These are phyloP conservation scores for Dalbergia cultrata DNA, from an alignment of 306 rosid genomes.

Conservation along the genomic window DNA sequence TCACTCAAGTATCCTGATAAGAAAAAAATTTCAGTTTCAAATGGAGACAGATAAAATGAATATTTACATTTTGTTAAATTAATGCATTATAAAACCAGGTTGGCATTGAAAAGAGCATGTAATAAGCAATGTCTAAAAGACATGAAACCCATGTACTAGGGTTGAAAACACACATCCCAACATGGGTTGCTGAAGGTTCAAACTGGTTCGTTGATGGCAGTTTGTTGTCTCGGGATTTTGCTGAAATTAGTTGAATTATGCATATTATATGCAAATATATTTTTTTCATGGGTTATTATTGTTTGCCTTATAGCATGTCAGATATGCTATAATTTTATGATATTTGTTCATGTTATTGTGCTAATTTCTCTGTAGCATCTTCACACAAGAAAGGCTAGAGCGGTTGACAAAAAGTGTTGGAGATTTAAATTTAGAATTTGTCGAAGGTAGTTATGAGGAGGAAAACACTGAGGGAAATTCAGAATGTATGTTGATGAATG, in stretches of 20 bases:
- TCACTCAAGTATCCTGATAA: background rate
- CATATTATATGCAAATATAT: background rate
- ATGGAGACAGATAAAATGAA: slow-evolving; percentile 14
- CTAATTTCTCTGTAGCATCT: slow-evolving; percentile 76
- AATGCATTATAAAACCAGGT: background rate
- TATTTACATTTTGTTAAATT: slow-evolving; percentile 17
- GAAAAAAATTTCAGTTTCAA: background rate
- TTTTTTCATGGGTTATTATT: slow-evolving; percentile 4
- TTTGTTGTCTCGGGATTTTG: slow-evolving; percentile 30
- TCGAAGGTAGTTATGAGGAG: slow-evolving; percentile 58
- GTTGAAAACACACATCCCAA: slow-evolving; percentile 19
- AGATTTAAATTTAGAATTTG: slow-evolving; percentile 65
- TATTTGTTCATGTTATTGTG: slow-evolving; percentile 47
- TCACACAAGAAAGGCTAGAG: slow-evolving; percentile 95
- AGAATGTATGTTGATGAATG: slow-evolving; percentile 51
- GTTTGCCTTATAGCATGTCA: slow-evolving; percentile 32
- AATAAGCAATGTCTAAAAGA: slow-evolving; percentile 6
- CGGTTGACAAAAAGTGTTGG: slow-evolving; percentile 75
- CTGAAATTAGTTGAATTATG: slow-evolving; percentile 28
- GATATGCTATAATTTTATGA: slow-evolving; percentile 21
- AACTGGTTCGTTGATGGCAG: background rate
- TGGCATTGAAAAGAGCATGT: background rate
- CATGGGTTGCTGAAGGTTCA: slow-evolving; percentile 4
- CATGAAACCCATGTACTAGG: background rate
- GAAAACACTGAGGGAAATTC: slow-evolving; percentile 61